Percentiles rank a stretch among this genome's conserved stretches.
phyloP scores from a whole-genome alignment of 2,329 filamentous ascomycete species.

The Aspergillus pseudotamarii region DNA sequence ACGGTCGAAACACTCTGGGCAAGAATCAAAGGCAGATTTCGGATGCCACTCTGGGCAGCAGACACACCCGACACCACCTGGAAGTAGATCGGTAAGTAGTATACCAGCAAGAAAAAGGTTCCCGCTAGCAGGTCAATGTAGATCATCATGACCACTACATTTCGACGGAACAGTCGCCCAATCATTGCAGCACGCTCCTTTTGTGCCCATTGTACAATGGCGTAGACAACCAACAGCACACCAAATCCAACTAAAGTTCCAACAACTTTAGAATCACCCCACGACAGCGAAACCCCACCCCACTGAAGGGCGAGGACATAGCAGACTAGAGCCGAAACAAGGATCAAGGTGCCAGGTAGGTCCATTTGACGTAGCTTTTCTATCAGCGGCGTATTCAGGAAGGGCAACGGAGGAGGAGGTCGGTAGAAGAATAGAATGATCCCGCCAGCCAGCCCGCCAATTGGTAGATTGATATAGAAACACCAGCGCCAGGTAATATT shows the following conservation, averaged over 20 bases:
- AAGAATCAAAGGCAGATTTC: conserved; percentile 47
- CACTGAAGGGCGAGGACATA: conserved; percentile 51
- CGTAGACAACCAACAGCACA: conserved; percentile 35
- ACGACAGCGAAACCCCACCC: conserved; percentile 40
- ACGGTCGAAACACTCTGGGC: conserved; percentile 31
- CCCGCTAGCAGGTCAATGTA: conserved; percentile 25
- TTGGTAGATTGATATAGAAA: not conserved
- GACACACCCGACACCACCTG: conserved; percentile 30
- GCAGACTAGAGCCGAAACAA: conserved; percentile 41
- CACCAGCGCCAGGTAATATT: conserved; percentile 46
- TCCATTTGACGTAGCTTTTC: conserved; percentile 29
- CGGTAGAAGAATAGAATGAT: not conserved
- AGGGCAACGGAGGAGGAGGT: not conserved
- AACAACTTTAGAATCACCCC: conserved; percentile 27
- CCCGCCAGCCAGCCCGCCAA: not conserved
- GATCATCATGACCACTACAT: not conserved
- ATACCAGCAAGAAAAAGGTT: conserved; percentile 37
- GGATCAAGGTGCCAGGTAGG: conserved; percentile 40
- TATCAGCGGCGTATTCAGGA: not conserved
- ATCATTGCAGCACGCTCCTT: not conserved
- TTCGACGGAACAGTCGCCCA: not conserved
- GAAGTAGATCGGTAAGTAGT: conserved; percentile 54
- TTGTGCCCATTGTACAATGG: not conserved
- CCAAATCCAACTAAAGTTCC: conserved; percentile 41
- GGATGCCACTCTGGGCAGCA: conserved; percentile 42